Evolutionary conservation across 2,329 filamentous ascomycete species (phyloP).

Genomic region (Aspergillus tubingensis): DNA sequence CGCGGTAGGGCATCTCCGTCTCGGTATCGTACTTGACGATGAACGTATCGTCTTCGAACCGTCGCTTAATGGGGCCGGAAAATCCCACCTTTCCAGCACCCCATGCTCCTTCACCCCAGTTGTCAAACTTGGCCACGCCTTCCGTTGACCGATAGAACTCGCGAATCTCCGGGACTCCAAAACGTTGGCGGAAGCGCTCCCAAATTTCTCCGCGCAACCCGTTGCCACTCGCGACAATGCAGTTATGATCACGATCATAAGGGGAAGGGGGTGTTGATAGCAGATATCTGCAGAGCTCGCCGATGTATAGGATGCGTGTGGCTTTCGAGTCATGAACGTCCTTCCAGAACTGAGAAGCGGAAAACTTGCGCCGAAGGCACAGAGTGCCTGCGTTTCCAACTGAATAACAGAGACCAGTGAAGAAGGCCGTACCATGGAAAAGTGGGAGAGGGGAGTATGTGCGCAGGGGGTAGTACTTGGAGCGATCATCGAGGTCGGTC

Average conservation of each 20-base stretch:
- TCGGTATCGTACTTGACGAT: slow-evolving; percentile 47
- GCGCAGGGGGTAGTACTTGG: slow-evolving; percentile 48
- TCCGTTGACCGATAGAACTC: slow-evolving; percentile 54
- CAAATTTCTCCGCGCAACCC: slow-evolving; percentile 52
- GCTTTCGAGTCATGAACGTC: slow-evolving; percentile 47
- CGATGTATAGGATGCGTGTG: slow-evolving; percentile 50
- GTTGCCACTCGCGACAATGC: slow-evolving; percentile 51
- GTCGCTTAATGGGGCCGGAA: slow-evolving; percentile 42
- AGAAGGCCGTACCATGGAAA: slow-evolving; percentile 53
- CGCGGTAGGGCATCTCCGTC: slow-evolving; percentile 45
- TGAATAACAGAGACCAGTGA: slow-evolving; percentile 46
- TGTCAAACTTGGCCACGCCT: slow-evolving; percentile 50
- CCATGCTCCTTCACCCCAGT: slow-evolving; percentile 43
- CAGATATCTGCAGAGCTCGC: slow-evolving; percentile 54
- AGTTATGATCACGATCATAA: slow-evolving; percentile 48
- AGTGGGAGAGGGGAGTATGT: slow-evolving; percentile 52
- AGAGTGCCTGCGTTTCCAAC: slow-evolving; percentile 46
- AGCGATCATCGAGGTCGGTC: slow-evolving; percentile 38
- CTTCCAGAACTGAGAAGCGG: slow-evolving; percentile 49
- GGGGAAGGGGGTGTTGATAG: slow-evolving; percentile 47
- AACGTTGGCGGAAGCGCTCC: slow-evolving; percentile 49
- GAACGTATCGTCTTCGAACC: slow-evolving; percentile 45
- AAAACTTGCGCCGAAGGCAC: slow-evolving; percentile 50
- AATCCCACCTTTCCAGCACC: slow-evolving; percentile 50
- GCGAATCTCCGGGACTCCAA: slow-evolving; percentile 48